Evolutionary conservation across 176 grass and related monocot species (phyloP), one percentile per base, ranked within the genome.

Genomic region (Avena eriantha): DNA sequence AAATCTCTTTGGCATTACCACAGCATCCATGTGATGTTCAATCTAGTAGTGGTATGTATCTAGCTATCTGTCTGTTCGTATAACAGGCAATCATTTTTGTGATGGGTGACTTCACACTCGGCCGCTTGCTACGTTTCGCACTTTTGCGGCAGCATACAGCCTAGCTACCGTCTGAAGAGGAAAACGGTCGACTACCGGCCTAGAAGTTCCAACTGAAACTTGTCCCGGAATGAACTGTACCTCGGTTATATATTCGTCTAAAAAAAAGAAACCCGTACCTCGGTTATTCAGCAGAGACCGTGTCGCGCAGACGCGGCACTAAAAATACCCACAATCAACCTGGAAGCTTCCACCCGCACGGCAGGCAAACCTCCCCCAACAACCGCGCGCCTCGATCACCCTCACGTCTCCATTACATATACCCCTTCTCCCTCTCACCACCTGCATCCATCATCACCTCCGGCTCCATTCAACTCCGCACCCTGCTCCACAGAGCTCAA

Each of bases 361-460:
- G 22, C 83, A 72, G 78, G 22, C 83, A 72, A 5, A 31, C 5
- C 1, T 18, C 47, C 16, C 59, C 71, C 90, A 88, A 81, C 90
- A 88, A 91, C 90, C 90, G 53, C 70, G 75, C 74, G 64, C 2
- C 63, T 66, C n/a, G n/a, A n/a, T n/a, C 63, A 7, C 26, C 13
- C 7, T 10, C 19, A 17, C 24, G 5, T n/a, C 34, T 13, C 49
- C 57, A 33, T 22, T 81, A 85, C 54, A 88, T 82, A 88, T 71
- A 80, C 57, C 7, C 49, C 31, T 39, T 8, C 10, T 22, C 5
- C 8, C 4, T 46, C 36, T 24, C 82, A 56, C 22, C 81, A 56
- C 50, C 78, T 3, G 63, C 73, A 19, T 7, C 58, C 47, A 22
- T 21, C 69, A 50, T 8, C 60, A 4, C 61, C 64, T 66, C 39